phyloP scores from a whole-genome alignment of 495 filamentous ascomycete genomes.

The Bombardia bombarda region DNA sequence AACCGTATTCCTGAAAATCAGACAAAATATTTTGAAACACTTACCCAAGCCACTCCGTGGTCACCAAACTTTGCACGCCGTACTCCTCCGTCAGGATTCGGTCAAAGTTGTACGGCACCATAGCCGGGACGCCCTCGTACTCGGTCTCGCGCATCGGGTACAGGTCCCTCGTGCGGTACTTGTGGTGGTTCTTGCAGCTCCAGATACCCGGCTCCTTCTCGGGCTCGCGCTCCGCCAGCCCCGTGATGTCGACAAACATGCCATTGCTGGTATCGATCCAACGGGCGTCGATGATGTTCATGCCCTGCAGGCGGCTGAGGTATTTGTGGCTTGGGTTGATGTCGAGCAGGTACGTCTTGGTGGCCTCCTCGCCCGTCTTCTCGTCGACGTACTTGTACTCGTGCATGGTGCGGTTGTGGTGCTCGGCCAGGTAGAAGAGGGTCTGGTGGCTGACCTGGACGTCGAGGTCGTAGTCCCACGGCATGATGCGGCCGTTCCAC shows the following conservation, averaged over 20 bases:
- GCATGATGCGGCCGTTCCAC: slow-evolving; percentile 80
- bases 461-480: slow-evolving; percentile 88
- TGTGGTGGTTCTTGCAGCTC: slow-evolving; percentile 78
- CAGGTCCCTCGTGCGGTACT: slow-evolving; percentile 61
- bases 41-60: slow-evolving; percentile 56
- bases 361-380: not conserved
- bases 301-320: slow-evolving; percentile 53
- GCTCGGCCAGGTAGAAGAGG: slow-evolving; percentile 50
- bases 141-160: slow-evolving; percentile 70
- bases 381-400: slow-evolving; percentile 44
- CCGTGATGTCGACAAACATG: slow-evolving; percentile 86
- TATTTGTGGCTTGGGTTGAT: slow-evolving; percentile 63
- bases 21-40: slow-evolving; percentile 14
- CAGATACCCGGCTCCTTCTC: slow-evolving; percentile 52
- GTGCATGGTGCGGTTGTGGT: slow-evolving; percentile 59
- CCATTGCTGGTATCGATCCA: slow-evolving; percentile 76
- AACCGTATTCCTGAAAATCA: too few species aligned
- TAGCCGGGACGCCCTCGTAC: slow-evolving; percentile 70
- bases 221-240: slow-evolving; percentile 59
- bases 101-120: slow-evolving; percentile 69
- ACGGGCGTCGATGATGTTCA: slow-evolving; percentile 78
- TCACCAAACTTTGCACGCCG: slow-evolving; percentile 52
- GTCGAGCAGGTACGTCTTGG: slow-evolving; percentile 58
- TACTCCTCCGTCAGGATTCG: slow-evolving; percentile 71
- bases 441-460: slow-evolving; percentile 64